These are phyloP conservation scores for Helminthosporium solani DNA, from an alignment of 2,329 filamentous ascomycete species.

Conservation along the genomic window DNA sequence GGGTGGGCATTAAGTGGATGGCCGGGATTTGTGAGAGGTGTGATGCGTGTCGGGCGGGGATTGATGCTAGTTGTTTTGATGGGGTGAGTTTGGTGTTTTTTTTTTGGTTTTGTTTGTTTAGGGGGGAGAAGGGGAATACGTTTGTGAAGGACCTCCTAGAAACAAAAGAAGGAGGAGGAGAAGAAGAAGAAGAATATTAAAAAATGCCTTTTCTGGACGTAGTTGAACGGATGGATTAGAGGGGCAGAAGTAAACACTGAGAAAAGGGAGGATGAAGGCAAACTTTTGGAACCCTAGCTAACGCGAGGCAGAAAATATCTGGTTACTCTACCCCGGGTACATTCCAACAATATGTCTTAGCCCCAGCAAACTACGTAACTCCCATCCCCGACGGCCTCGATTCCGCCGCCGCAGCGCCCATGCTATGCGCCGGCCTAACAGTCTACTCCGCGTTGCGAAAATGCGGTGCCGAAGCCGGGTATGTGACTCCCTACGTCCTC, in stretches of 20 bases:
- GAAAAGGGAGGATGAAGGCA: background rate
- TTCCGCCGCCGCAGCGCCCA: conserved; percentile 61
- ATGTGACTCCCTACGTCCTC: background rate
- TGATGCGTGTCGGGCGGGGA: conserved; percentile 46
- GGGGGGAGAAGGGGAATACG: background rate
- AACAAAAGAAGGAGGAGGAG: too few species aligned
- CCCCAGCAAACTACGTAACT: conserved; percentile 67
- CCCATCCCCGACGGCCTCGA: conserved; percentile 64
- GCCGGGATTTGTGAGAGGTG: conserved; percentile 54
- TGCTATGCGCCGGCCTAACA: conserved; percentile 67
- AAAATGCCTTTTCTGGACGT: too few species aligned
- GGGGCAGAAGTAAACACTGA: background rate
- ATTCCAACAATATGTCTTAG: conserved; percentile 69
- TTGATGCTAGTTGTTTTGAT: conserved; percentile 39
- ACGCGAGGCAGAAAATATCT: conserved; percentile 55
- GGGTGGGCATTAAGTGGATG: conserved; percentile 71
- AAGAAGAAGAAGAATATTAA: too few species aligned
- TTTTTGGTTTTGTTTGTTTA: background rate
- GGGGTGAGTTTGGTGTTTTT: conserved; percentile 25
- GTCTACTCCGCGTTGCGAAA: conserved; percentile 67
- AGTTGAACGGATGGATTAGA: too few species aligned
- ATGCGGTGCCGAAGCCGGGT: conserved; percentile 57
- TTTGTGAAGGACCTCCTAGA: too few species aligned
- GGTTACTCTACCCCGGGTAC: conserved; percentile 70
- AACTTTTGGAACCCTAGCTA: too few species aligned